A percentile compares a stretch with the other conserved stretches of the same genome.
Conservation (phyloP, 2,329 filamentous ascomycete species). For the Claviceps purpurea region DNA sequence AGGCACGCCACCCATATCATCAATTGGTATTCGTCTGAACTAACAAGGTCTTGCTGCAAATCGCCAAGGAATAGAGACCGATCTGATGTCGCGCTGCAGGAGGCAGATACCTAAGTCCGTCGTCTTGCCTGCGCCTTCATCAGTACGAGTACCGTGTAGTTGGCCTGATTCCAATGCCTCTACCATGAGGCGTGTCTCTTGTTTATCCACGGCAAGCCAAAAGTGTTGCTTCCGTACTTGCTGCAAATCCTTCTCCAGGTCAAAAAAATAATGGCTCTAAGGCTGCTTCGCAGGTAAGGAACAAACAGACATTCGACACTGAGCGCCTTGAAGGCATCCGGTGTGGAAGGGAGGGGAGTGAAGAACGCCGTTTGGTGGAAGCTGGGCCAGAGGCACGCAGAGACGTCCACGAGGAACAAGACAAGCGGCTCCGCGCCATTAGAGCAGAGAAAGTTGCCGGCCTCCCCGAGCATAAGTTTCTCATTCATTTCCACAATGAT, state of each 20-base stretch:
- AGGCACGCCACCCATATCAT: not conserved
- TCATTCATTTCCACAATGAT: not conserved
- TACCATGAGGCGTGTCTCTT: conserved; percentile 1
- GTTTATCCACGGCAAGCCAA: not conserved
- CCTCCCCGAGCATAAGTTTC: too few species aligned
- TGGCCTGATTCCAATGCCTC: conserved; percentile 1
- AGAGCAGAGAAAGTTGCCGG: too few species aligned
- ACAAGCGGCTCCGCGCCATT: too few species aligned
- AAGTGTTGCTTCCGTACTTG: not conserved
- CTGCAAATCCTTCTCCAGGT: not conserved
- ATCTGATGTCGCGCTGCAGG: not conserved
- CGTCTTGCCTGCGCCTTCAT: not conserved
- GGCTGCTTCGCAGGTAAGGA: not conserved
- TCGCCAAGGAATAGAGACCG: not conserved
- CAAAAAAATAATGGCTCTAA: too few species aligned
- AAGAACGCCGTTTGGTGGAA: too few species aligned
- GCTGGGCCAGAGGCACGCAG: too few species aligned
- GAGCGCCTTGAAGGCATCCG: too few species aligned
- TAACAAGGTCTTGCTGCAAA: not conserved
- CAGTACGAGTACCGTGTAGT: not conserved
- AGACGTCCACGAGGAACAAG: too few species aligned
- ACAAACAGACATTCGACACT: not conserved
- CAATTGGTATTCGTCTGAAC: not conserved
- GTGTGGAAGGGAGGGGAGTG: too few species aligned
- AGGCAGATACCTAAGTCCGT: not conserved